Evolutionary conservation across 257 asterid species (phyloP), one percentile per base, ranked within the genome.

Genomic region (Handroanthus guayacan): DNA sequence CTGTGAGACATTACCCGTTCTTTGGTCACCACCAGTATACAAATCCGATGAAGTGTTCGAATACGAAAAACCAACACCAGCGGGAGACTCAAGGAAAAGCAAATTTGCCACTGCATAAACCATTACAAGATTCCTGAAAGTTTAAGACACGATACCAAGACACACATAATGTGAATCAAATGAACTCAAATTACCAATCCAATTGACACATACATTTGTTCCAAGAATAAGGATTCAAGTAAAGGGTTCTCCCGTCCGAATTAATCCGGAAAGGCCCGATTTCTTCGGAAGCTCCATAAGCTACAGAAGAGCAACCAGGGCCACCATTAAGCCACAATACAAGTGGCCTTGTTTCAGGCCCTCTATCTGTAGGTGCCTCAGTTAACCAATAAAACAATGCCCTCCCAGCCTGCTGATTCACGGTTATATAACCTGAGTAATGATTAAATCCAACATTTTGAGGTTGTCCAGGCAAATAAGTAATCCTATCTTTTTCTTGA

Each of bases 241-340:
- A 89, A 74, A 95, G 97, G 69, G 90, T 89, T 71, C 84, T 91
- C 81, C 99, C 99, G 82, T 90, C 91, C 0, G 99, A 83, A 39
- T 89, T 90, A 62, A 95, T 88, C 75, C 96, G 89, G 68, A 93
- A 95, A 14, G 99, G 99, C 3, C 99, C 99, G 69, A 95, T 83
- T 75, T 95, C 99, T 77, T 95, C 99, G 0, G 96, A 82, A 60
- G 97, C 98, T 55, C 99, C 99, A 74, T 90, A 95, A 81, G 96
- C 99, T 8, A 95, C 88, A 39, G 99, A 95, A 61, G 99, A 95
- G 80, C 99, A 95, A 73, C 99, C 99, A 25, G 99, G 99, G 11
- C 99, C 99, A 6, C 99, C 99, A 87, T 95, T 95, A 2, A 95
- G 97, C 99, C 99, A 95, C 79, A 95, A 72, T 81, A 95, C 83